Evolutionary conservation across 495 filamentous ascomycete genomes (phyloP), one percentile per base, ranked within the genome.

Genomic region (Ramalina intermedia): DNA sequence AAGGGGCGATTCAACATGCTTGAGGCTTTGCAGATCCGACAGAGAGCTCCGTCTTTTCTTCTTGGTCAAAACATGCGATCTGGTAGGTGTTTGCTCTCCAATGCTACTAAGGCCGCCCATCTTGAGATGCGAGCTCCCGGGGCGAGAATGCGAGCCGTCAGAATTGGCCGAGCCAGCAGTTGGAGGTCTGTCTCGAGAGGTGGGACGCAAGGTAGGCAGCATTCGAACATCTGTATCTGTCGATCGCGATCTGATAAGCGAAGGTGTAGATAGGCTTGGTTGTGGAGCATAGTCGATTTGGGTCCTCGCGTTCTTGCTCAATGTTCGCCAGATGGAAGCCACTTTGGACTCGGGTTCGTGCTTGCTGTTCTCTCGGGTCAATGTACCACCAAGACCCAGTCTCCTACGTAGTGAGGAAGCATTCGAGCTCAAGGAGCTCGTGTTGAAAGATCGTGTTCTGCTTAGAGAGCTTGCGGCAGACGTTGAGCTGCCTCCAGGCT

Each of bases 21-120:
- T 63, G 12, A 68, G 14, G 7, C 69, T 70, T 58, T 85, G 84
- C 24, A 98, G 68, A 59, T 98, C 91, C 14, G 87, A 94, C 20
- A 98, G 65, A 20, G 90, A 96, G 63, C 88, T 94, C 55, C 91
- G 80, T 52, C 91, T 73, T 66, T 93, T 96, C 66, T 82, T 86
- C 55, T 80, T 55, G 14, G 44, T 38, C 41, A 53, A 20, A 12
- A 40, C 33, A 21, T 43, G 36, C 0, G 47, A 26, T 26, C 39
- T 52, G 27, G 49, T 52, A 17, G 58, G 60, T 41, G 58, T 50
- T 44, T 58, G 51, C 56, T 73, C 72, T 44, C 63, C 65, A 55
- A 72, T 71, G 29, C 67, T 66, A 35, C 56, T 59, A 16, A 74
- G 60, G 13, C 55, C 58, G 39, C 62, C 56, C 38, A 50, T 52